Conservation (phyloP, 179 eudicot genomes). For the Corrigiola litoralis region DNA sequence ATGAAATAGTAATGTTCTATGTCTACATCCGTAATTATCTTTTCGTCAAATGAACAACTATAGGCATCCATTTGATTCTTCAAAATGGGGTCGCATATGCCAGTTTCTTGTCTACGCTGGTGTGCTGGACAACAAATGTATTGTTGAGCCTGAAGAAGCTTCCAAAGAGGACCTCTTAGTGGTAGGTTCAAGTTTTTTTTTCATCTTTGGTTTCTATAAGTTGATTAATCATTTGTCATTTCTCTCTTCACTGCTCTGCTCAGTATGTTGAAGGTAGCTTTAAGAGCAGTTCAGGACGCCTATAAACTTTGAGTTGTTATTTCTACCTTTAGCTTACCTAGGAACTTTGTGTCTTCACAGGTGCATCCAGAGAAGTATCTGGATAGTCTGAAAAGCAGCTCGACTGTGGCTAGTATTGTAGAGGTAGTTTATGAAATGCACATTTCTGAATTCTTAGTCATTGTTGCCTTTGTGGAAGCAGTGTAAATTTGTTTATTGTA, state of each 20-base stretch:
- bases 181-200: slow-evolving; percentile 35
- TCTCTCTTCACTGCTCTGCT: neutral
- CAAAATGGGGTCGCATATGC: slow-evolving; percentile 98
- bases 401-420: slow-evolving; percentile 57
- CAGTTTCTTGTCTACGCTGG: slow-evolving; percentile 57
- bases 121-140: slow-evolving; percentile 46
- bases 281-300: neutral
- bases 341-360: slow-evolving; percentile 31
- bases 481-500: neutral
- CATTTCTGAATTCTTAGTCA: neutral
- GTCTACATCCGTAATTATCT: slow-evolving; percentile 1
- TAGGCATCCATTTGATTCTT: slow-evolving; percentile 98
- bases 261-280: neutral
- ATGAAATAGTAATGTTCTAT: slow-evolving; percentile 2
- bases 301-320: neutral
- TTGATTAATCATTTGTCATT: neutral
- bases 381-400: slow-evolving; percentile 65
- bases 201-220: neutral
- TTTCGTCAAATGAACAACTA: slow-evolving; percentile 20
- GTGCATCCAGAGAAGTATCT: slow-evolving; percentile 84
- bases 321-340: neutral
- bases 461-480: no score
- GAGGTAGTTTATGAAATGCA: slow-evolving; percentile 42
- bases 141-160: slow-evolving; percentile 91
- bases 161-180: slow-evolving; percentile 84